Base-by-base conservation (phyloP, 371 early-diverging fungal genomes). In the Mucor lusitanicus region DNA sequence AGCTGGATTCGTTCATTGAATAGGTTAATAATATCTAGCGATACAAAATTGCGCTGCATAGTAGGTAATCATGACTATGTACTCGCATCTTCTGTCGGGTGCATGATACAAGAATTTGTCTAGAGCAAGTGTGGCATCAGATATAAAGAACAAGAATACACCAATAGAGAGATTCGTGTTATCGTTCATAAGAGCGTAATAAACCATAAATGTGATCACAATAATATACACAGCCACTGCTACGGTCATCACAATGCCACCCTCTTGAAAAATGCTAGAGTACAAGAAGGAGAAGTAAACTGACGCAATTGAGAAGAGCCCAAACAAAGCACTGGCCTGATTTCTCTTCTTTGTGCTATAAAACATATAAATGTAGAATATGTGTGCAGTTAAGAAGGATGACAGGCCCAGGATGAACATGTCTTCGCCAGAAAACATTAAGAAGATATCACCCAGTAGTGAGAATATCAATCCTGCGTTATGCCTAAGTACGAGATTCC, bases 31-130 rank as follows among this genome's bases (percentile, higher is more conserved):
- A 30, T 39, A 68, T 39, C 40, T 58, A 4, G 69, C 69, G n/a
- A 68, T 68, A 19, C 54, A 63, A 50, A 32, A 63, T 17, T 68
- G 69, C 2, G 69, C 69, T n/a, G 53, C 30, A 37, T 68, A 58
- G 53, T 68, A 68, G 0, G 69, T 68, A 8, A 56, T 33, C 69
- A 68, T 68, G 23, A 68, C 56, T 7, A 59, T 17, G 35, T 63
- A 58, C 40, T 68, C 69, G 13, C 27, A 53, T 32, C n/a, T 35
- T 17, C 25, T 39, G 25, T 40, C 42, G 19, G 69, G 28, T 32
- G 64, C 44, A 17, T 59, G 37, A 8, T 39, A 32, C 19, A 63
- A 17, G 40, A 68, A 68, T 28, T 63, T 68, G 25, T 68, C 53
- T 8, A 59, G 53, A 5, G 63, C 69, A 63, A 68, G 40, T 28